Base-by-base conservation (phyloP, 768 basidiomycete species). In the Dioszegia crocea region DNA sequence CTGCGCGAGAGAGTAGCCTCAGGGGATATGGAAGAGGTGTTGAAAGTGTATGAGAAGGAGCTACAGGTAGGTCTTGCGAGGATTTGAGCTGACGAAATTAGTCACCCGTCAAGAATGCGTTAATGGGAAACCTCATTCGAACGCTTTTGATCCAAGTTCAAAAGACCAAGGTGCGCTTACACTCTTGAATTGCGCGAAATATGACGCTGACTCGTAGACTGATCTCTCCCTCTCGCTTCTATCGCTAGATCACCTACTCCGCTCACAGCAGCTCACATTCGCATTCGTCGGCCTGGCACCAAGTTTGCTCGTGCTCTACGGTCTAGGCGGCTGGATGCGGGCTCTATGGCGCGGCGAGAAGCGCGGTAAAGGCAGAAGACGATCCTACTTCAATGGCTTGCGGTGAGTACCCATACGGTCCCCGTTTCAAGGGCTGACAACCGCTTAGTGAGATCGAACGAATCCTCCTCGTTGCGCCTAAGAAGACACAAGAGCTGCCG, bases 211-310 rank as follows among this genome's bases (percentile, higher is more conserved):
- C 36, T 9, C 49, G 26, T 36, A 91, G 89, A 90, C 93, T 59
- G 94, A 97, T 76, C 85, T 96, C 53, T 89, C 93, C 62, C 85
- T 93, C 76, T 87, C 92, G 0, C 80, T 97, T 40, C 80, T 85
- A 9, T 93, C 93, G 5, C 92, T 98, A 64, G 94, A 97, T 76
- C 91, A 88, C 70, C 80, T 98, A 55, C 85, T 98, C 63, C 90
- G 87, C 65, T 93, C 90, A 1, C 92, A 96, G 77, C 90, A 94
- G 72, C 80, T 96, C 43, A 96, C 91, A 1, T 99, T 99, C 68
- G 94, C 89, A 4, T 97, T 97, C 69, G 91, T 97, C 60, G 93
- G 93, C 64, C 87, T 98, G 16, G 92, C 94, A 0, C 94, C 94
- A 9, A 86, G 88, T 0, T 78, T 97, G 48, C 83, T 86, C 3